These are phyloP conservation scores for Pseudozyma sp. DNA, from an alignment of 1,284 basidiomycete genomes.

Conservation along the genomic window DNA sequence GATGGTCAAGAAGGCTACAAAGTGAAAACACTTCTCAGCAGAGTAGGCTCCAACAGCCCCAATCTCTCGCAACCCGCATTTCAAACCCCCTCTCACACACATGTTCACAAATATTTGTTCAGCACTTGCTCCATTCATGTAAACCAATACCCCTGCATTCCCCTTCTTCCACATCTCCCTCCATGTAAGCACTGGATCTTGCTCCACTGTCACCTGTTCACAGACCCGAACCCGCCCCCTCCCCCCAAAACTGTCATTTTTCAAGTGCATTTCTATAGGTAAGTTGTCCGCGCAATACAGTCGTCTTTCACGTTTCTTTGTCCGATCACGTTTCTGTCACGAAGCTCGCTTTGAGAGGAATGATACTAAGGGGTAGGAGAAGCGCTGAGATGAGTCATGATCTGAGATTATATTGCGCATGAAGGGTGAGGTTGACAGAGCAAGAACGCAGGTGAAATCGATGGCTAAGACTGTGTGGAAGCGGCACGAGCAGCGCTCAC, in stretches of 20 bases:
- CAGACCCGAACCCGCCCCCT: no score
- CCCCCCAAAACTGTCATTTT: not conserved
- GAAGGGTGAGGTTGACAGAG: no score
- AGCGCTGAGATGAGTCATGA: no score
- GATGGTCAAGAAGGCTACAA: conserved; percentile 66
- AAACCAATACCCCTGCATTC: conserved; percentile 6
- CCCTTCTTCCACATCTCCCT: conserved; percentile 2
- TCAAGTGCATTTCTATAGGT: conserved; percentile 10
- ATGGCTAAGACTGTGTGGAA: not conserved
- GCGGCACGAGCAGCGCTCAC: conserved; percentile 20
- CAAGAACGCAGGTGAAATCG: not conserved
- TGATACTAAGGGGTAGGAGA: no score
- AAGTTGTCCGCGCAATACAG: conserved; percentile 9
- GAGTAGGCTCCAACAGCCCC: conserved; percentile 33
- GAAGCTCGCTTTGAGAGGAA: no score
- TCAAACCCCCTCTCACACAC: not conserved
- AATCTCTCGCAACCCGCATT: not conserved
- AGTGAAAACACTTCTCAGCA: conserved; percentile 5
- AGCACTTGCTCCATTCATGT: conserved; percentile 10
- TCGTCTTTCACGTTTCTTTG: not conserved
- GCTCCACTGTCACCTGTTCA: conserved; percentile 3
- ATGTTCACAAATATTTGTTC: not conserved
- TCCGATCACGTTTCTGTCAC: no score
- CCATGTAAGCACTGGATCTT: conserved; percentile 1
- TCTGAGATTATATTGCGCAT: no score